Evolutionary conservation across 306 rosid species (phyloP).

Genomic region (peach (Prunus persica)): DNA sequence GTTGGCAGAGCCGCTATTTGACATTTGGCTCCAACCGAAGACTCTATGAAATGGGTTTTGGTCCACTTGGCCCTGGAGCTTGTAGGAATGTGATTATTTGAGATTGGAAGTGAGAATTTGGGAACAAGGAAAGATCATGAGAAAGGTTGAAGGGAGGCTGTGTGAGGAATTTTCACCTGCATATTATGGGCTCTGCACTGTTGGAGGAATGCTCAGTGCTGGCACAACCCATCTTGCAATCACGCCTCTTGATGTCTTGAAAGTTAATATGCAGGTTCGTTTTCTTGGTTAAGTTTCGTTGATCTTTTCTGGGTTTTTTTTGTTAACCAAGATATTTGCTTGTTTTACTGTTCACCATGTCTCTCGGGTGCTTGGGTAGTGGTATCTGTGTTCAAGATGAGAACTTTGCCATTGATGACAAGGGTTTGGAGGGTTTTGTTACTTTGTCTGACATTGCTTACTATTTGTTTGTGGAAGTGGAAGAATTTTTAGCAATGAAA

Average conservation of each 20-base stretch:
- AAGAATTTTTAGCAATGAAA: background rate
- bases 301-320: background rate
- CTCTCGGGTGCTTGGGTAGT: background rate
- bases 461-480: background rate
- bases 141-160: conserved; percentile 39
- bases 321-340: too few relatives aligned
- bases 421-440: background rate
- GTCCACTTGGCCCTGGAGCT: background rate
- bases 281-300: background rate
- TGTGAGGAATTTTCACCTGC: conserved; percentile 52
- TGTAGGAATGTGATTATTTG: background rate
- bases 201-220: conserved; percentile 73
- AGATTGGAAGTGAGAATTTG: background rate
- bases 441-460: background rate
- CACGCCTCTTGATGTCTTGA: conserved; percentile 75
- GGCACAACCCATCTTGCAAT: conserved; percentile 64
- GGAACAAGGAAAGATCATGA: conserved; percentile 16
- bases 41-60: background rate
- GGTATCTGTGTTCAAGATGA: background rate
- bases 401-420: conserved; percentile 1
- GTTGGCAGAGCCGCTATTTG: background rate
- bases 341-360: background rate
- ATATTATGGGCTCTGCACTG: conserved; percentile 60
- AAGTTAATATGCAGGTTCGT: conserved; percentile 75
- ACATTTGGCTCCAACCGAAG: background rate